These are phyloP conservation scores for Raddia distichophylla DNA, from an alignment of 176 grass and related monocot genomes.

Conservation along the genomic window DNA sequence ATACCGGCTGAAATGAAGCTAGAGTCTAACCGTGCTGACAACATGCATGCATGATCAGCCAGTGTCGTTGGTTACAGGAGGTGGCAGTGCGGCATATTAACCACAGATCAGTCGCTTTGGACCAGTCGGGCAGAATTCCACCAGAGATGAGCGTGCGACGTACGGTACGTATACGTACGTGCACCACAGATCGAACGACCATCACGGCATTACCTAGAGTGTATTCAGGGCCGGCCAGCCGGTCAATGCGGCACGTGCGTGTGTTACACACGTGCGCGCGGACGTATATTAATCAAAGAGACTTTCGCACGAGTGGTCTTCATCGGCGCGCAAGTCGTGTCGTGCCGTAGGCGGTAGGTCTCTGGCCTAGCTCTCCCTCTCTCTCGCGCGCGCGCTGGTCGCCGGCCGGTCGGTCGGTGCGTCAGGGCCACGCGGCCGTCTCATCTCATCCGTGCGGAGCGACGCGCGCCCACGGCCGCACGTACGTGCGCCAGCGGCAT, in stretches of 20 bases:
- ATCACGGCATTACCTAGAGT: not conserved
- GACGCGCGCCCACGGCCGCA: not conserved
- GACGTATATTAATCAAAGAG: too few relatives aligned
- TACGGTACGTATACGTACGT: not conserved
- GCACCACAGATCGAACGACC: not conserved
- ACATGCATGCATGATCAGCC: too few relatives aligned
- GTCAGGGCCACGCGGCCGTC: not conserved
- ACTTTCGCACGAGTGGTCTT: not conserved
- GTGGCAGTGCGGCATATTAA: too few relatives aligned
- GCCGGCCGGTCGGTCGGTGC: too few relatives aligned
- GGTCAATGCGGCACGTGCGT: conserved; percentile 8
- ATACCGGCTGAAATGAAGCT: too few relatives aligned
- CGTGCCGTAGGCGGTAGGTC: not conserved
- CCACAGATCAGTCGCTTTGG: too few relatives aligned
- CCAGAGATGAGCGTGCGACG: not conserved
- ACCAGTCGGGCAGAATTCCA: not conserved
- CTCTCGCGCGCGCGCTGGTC: too few relatives aligned
- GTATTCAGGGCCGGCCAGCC: not conserved
- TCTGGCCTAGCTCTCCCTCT: not conserved
- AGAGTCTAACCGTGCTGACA: too few relatives aligned
- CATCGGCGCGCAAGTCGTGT: not conserved
- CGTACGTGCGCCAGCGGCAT: too few relatives aligned
- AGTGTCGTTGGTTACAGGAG: too few relatives aligned
- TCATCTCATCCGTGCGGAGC: not conserved
- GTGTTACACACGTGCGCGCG: too few relatives aligned